Conservation (phyloP, 2,329 filamentous ascomycete species). For the Cladosporium halotolerans region DNA sequence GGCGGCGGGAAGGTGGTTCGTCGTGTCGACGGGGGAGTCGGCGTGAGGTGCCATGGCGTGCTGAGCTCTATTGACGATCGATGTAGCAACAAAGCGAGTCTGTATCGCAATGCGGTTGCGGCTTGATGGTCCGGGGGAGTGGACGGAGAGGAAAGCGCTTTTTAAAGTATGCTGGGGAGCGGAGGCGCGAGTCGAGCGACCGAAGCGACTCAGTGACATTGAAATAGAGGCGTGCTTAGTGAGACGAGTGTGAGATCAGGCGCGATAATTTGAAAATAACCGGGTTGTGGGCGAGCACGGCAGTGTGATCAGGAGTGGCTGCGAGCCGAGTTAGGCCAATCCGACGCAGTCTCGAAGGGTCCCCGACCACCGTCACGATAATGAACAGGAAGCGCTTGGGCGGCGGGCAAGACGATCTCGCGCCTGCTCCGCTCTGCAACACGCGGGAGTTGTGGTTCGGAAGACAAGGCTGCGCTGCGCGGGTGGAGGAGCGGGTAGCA, state of each 20-base stretch:
- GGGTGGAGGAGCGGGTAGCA: background rate
- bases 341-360: background rate
- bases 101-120: background rate
- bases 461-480: background rate
- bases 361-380: conserved; percentile 3
- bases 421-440: conserved; percentile 7
- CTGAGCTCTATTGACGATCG: conserved; percentile 4
- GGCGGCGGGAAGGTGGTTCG: conserved; percentile 19
- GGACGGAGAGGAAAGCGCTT: background rate
- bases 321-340: conserved; percentile 2
- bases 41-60: conserved; percentile 9
- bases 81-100: conserved; percentile 5
- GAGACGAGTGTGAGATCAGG: conserved; percentile 5
- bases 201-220: conserved; percentile 2
- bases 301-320: conserved; percentile 2
- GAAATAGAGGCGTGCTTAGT: background rate
- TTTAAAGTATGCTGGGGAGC: background rate
- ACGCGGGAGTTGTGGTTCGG: conserved; percentile 3
- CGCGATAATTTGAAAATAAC: background rate
- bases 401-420: background rate
- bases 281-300: conserved; percentile 9
- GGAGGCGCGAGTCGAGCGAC: conserved; percentile 7
- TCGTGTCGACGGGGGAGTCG: background rate
- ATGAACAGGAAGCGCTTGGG: conserved; percentile 1
- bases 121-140: background rate